Evolutionary conservation across 192 early-diverging fungal genomes (phyloP).

Genomic region (Coemansia sp.): DNA sequence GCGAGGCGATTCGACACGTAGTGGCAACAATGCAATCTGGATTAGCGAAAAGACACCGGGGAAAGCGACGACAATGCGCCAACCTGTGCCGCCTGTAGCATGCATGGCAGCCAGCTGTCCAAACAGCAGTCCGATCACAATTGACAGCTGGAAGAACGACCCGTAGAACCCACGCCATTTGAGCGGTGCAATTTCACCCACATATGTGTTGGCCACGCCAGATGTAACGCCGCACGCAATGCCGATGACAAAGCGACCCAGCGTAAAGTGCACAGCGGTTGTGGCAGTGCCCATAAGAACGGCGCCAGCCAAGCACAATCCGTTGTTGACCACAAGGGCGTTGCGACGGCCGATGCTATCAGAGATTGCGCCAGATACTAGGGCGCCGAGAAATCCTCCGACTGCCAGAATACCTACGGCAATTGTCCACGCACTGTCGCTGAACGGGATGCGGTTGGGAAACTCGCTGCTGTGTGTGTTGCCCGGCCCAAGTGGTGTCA

Average conservation of each 20-base stretch:
- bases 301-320: constrained; percentile 65
- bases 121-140: constrained; percentile 73
- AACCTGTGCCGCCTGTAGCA: constrained; percentile 56
- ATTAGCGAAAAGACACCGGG: constrained; percentile 59
- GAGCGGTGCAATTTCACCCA: constrained; percentile 72
- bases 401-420: constrained; percentile 55
- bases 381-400: constrained; percentile 66
- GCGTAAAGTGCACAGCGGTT: constrained; percentile 60
- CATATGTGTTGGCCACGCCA: constrained; percentile 61
- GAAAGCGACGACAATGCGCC: constrained; percentile 67
- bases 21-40: constrained; percentile 61
- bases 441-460: constrained; percentile 31
- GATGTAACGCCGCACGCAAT: constrained; percentile 65
- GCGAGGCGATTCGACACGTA: constrained; percentile 68
- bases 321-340: constrained; percentile 66
- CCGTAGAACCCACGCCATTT: constrained; percentile 68
- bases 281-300: constrained; percentile 63
- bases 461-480: constrained; percentile 20
- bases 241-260: constrained; percentile 72
- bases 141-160: constrained; percentile 66
- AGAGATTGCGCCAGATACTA: constrained; percentile 57
- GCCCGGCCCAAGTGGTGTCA: constrained; percentile 10
- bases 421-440: constrained; percentile 49
- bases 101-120: constrained; percentile 62
- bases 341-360: constrained; percentile 62